Evolutionary conservation across 345 rosid species (phyloP).

Genomic region (Pistacia atlantica): DNA sequence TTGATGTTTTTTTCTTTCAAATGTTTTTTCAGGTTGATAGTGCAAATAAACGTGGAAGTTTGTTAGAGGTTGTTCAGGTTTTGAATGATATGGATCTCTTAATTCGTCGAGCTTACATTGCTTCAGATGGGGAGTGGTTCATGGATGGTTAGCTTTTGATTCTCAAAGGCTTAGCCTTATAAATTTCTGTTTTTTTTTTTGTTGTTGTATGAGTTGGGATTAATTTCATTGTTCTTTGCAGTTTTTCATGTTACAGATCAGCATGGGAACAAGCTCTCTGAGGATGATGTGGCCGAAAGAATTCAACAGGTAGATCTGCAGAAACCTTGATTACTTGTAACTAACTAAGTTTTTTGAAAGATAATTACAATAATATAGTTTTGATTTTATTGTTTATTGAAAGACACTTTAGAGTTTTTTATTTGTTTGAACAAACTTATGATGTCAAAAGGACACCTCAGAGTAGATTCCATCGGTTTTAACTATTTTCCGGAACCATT

Average conservation of each 20-base stretch:
- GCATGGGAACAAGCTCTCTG: conserved; percentile 64
- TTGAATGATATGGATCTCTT: conserved; percentile 72
- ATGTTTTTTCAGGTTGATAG: conserved; percentile 63
- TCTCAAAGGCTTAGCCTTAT: conserved; percentile 3
- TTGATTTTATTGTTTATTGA: background rate
- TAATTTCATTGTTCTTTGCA: conserved; percentile 31
- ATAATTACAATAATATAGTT: background rate
- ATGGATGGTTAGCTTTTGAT: conserved; percentile 69
- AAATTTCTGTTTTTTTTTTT: background rate
- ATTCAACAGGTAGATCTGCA: conserved; percentile 69
- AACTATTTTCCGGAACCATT: background rate
- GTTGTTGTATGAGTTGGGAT: conserved; percentile 6
- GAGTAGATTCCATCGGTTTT: background rate
- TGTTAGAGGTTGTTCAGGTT: conserved; percentile 83
- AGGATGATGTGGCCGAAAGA: conserved; percentile 62
- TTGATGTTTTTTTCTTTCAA: background rate
- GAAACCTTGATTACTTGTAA: conserved; percentile 10
- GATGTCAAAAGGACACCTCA: background rate
- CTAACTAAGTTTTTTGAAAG: background rate
- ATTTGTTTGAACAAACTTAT: background rate
- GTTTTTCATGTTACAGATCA: conserved; percentile 81
- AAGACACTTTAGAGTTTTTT: background rate
- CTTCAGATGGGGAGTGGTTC: conserved; percentile 90
- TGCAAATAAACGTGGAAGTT: conserved; percentile 76
- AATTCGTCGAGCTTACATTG: conserved; percentile 76